A percentile compares a stretch with the other conserved stretches of the same genome.
phyloP scores from a whole-genome alignment of 2,329 filamentous ascomycete genomes.

The Dissoconium aciculare region DNA sequence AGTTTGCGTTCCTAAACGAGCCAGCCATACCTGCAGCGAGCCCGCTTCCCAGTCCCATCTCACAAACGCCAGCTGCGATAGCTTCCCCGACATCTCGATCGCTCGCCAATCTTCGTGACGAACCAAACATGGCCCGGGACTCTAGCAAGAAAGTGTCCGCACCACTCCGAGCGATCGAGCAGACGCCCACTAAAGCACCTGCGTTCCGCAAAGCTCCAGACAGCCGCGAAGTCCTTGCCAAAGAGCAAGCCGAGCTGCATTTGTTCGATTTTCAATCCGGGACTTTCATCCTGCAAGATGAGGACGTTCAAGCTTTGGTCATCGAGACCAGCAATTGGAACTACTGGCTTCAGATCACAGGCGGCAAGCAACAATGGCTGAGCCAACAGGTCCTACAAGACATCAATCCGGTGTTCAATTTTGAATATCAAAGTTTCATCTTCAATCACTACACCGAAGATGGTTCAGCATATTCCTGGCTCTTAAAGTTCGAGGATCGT shows the following conservation, averaged over 20 bases:
- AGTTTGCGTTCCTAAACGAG: constrained; percentile 64
- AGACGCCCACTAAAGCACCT: constrained; percentile 42
- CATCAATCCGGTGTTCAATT: constrained; percentile 97
- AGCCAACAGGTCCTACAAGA: constrained; percentile 75
- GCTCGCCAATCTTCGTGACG: constrained; percentile 17
- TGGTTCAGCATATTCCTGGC: constrained; percentile 86
- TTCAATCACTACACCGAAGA: constrained; percentile 92
- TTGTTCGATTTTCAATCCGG: constrained; percentile 82
- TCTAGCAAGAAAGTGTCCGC: constrained; percentile 17
- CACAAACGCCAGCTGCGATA: constrained; percentile 20
- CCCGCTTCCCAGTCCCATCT: constrained; percentile 37
- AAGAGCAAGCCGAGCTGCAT: constrained; percentile 72
- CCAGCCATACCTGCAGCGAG: constrained; percentile 46
- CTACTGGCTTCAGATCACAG: constrained; percentile 83
- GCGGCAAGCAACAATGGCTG: constrained; percentile 65
- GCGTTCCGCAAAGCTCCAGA: constrained; percentile 49
- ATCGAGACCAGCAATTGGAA: constrained; percentile 81
- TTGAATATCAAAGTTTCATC: constrained; percentile 96
- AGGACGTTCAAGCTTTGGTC: constrained; percentile 60
- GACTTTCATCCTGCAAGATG: constrained; percentile 69
- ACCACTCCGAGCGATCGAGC: constrained; percentile 20
- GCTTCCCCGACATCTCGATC: constrained; percentile 19
- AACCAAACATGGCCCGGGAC: constrained; percentile 19
- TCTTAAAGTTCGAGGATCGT: constrained; percentile 80
- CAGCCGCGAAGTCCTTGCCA: constrained; percentile 55